Conservation (phyloP, 495 filamentous ascomycete species). For the Xylaria cubensis region DNA sequence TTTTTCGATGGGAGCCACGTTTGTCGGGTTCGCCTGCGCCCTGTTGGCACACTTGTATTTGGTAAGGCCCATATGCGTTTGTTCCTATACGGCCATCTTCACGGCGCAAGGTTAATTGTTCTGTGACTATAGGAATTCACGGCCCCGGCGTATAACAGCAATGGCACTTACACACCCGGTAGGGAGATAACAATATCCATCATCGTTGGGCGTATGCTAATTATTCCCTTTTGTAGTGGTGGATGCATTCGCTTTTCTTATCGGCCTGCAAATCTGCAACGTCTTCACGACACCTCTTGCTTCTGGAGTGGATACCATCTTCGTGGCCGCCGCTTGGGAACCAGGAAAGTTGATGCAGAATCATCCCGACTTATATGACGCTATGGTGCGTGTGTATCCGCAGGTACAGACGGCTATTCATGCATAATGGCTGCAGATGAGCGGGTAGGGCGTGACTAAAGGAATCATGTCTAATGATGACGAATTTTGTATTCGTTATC, state of each 20-base stretch:
- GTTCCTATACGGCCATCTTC: neutral
- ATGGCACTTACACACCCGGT: slow-evolving; percentile 60
- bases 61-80: slow-evolving; percentile 50
- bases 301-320: slow-evolving; percentile 78
- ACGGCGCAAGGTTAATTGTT: neutral
- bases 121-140: slow-evolving; percentile 54
- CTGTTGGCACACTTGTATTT: slow-evolving; percentile 86
- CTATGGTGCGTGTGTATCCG: slow-evolving; percentile 81
- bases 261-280: slow-evolving; percentile 73
- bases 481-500: neutral
- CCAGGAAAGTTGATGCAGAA: slow-evolving; percentile 83
- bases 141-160: slow-evolving; percentile 74
- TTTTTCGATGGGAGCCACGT: slow-evolving; percentile 83
- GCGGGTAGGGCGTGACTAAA: neutral
- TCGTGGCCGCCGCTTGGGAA: slow-evolving; percentile 88
- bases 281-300: slow-evolving; percentile 84
- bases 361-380: slow-evolving; percentile 78
- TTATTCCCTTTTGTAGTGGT: slow-evolving; percentile 32
- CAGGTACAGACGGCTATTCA: slow-evolving; percentile 69
- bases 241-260: slow-evolving; percentile 65
- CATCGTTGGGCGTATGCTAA: slow-evolving; percentile 9
- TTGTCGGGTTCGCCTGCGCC: slow-evolving; percentile 82
- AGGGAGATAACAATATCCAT: slow-evolving; percentile 2
- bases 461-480: neutral
- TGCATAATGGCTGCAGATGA: slow-evolving; percentile 22